A percentile compares a stretch with the other conserved stretches of the same genome.
Conservation (phyloP, 306 rosid genomes). For the Rosa persica region DNA sequence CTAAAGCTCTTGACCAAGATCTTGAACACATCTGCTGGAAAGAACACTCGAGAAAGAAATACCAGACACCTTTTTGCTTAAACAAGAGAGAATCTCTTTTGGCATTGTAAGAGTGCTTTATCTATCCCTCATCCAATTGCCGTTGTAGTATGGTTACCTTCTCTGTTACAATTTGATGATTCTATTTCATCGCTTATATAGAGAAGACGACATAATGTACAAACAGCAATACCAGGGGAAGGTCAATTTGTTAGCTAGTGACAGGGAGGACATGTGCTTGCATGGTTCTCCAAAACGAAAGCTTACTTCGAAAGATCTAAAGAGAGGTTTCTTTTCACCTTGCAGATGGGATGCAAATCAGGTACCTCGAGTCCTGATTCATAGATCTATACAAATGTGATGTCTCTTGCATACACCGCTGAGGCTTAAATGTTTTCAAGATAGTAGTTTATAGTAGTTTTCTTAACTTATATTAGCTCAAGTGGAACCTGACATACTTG, state of each 20-base stretch:
- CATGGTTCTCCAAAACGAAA: slow-evolving; percentile 65
- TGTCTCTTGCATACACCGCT: neutral
- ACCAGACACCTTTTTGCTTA: slow-evolving; percentile 57
- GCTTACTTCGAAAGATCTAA: slow-evolving; percentile 58
- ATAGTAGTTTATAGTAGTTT: too few relatives aligned
- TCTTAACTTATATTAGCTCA: slow-evolving; percentile 7
- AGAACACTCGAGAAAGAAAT: slow-evolving; percentile 33
- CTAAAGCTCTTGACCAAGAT: slow-evolving; percentile 45
- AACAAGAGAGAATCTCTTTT: slow-evolving; percentile 56
- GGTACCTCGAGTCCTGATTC: slow-evolving; percentile 37
- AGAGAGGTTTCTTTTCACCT: slow-evolving; percentile 65
- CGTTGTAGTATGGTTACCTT: slow-evolving; percentile 8
- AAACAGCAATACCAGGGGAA: slow-evolving; percentile 55
- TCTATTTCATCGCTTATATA: slow-evolving; percentile 28
- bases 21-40: slow-evolving; percentile 76
- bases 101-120: slow-evolving; percentile 49
- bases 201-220: slow-evolving; percentile 45
- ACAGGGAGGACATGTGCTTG: slow-evolving; percentile 54
- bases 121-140: slow-evolving; percentile 24
- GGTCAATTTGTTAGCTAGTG: slow-evolving; percentile 53
- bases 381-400: neutral
- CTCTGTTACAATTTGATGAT: slow-evolving; percentile 10
- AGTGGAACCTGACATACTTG: slow-evolving; percentile 30
- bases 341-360: slow-evolving; percentile 71
- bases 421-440: neutral